Evolutionary conservation across 129 eudicot species (phyloP).

Genomic region (Sambucus nigra): DNA sequence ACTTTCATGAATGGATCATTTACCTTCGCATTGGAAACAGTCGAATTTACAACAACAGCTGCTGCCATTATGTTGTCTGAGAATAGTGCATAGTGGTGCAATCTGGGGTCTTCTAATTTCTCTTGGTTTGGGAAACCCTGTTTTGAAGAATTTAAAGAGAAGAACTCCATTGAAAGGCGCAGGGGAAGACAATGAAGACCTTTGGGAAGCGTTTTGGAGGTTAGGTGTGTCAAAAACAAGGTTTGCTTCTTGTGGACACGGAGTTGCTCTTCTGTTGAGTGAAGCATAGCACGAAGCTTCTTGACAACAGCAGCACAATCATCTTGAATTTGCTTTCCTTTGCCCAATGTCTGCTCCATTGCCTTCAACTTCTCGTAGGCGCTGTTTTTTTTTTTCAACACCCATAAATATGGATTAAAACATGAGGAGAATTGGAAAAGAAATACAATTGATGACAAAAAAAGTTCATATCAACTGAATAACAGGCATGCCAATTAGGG

Average conservation of each 20-base stretch:
- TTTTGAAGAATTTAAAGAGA: slow-evolving; percentile 50
- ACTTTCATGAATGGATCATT: neutral
- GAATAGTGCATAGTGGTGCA: slow-evolving; percentile 85
- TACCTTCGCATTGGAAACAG: slow-evolving; percentile 76
- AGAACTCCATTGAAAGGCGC: slow-evolving; percentile 85
- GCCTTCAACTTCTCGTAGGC: slow-evolving; percentile 64
- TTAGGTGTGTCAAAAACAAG: slow-evolving; percentile 85
- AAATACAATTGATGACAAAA: slow-evolving; percentile 1
- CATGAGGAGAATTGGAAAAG: neutral
- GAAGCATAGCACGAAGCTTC: slow-evolving; percentile 98
- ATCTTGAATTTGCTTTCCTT: slow-evolving; percentile 75
- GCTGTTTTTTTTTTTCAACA: slow-evolving; percentile 23
- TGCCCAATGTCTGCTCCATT: slow-evolving; percentile 67
- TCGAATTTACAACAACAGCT: slow-evolving; percentile 89
- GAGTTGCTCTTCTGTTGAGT: slow-evolving; percentile 89
- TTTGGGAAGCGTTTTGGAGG: slow-evolving; percentile 93
- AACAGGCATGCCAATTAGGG: neutral
- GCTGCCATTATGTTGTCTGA: slow-evolving; percentile 89
- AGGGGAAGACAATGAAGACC: slow-evolving; percentile 97
- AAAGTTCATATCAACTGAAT: neutral
- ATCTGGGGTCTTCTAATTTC: slow-evolving; percentile 56
- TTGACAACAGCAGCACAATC: slow-evolving; percentile 75
- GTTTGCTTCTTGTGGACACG: slow-evolving; percentile 87
- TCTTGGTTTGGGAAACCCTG: slow-evolving; percentile 67
- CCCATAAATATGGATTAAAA: neutral